Percentiles rank a stretch among this genome's conserved stretches.
Conservation (phyloP, 2,329 filamentous ascomycete species). For the Penicillium sp. region DNA sequence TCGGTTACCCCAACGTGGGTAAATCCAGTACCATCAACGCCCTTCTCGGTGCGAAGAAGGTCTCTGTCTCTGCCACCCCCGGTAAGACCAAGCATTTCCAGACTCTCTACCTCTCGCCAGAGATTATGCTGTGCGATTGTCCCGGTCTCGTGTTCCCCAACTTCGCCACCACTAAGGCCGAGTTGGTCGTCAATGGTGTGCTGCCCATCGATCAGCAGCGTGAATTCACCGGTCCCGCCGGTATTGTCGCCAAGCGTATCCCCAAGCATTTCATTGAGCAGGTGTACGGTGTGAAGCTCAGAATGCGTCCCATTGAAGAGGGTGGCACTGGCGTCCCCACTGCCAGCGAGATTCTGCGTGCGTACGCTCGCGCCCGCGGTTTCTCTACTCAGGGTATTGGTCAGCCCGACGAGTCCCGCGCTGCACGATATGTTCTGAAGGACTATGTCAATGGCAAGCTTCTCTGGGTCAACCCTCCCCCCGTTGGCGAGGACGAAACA, state of each 20-base stretch:
- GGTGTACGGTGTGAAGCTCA: slow-evolving; percentile 88
- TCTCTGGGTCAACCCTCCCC: slow-evolving; percentile 85
- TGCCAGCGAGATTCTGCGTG: slow-evolving; percentile 75
- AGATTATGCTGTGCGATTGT: slow-evolving; percentile 92
- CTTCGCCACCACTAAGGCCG: slow-evolving; percentile 93
- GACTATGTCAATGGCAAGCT: slow-evolving; percentile 98
- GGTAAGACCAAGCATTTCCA: slow-evolving; percentile 99
- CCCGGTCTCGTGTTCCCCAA: slow-evolving; percentile 98
- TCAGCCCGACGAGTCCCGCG: slow-evolving; percentile 88
- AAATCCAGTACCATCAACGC: slow-evolving; percentile 99
- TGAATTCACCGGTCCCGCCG: slow-evolving; percentile 84
- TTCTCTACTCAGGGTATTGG: slow-evolving; percentile 87
- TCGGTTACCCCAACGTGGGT: slow-evolving; percentile 97
- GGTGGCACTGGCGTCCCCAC: slow-evolving; percentile 87
- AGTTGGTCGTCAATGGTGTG: slow-evolving; percentile 91
- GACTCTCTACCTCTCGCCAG: slow-evolving; percentile 88
- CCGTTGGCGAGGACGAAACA: slow-evolving; percentile 40
- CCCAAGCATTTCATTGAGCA: slow-evolving; percentile 87
- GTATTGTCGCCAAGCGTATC: slow-evolving; percentile 78
- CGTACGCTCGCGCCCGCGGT: slow-evolving; percentile 84
- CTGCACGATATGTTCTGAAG: slow-evolving; percentile 85
- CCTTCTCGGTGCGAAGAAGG: slow-evolving; percentile 96
- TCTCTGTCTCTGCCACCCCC: slow-evolving; percentile 93
- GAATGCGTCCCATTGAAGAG: slow-evolving; percentile 77
- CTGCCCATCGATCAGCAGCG: slow-evolving; percentile 94